Base-by-base conservation (phyloP, 257 asterid species). In the Forsythia viridissima region DNA sequence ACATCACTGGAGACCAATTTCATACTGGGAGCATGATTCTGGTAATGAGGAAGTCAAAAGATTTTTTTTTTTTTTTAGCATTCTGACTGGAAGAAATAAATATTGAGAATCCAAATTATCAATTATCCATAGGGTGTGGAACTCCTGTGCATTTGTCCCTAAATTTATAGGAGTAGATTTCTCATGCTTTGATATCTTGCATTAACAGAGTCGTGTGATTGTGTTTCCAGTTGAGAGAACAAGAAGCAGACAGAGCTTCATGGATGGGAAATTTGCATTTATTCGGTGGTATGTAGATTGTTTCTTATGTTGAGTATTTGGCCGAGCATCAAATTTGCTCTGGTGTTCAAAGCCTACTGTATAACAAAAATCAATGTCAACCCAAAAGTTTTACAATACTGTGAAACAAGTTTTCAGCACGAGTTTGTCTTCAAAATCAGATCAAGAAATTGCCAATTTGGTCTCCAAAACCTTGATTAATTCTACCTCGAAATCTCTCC, bases 391-490 rank as follows among this genome's bases (percentile, higher is more conserved):
- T 11, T 80, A 70, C 96, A 76, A 13, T 13, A 73, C 86, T 70
- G 80, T 73, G 30, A 93, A 87, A 76, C 91, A 82, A 76, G 78
- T 85, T 67, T 86, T 88, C 82, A 51, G 78, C 84, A 78, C 76
- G 15, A 71, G 55, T 68, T 38, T 83, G 52, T 66, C 79, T 73
- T 48, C 89, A 72, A 86, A 71, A 77, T 81, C 92, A 75, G 80
- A 80, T 77, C 80, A 87, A 78, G 86, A 75, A 12, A 74, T 83
- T 3, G 97, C 99, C 40, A 82, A 80, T 57, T 85, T 80, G 80
- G 88, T 92, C 73, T 87, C 92, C 61, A 86, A 82, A 81, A 12
- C 88, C 79, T 91, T 93, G 63, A 86, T 84, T 21, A 77, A 48
- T 40, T 82, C 88, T 0, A 52, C 87, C 38, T 37, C 81, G 2